Percentiles rank a stretch among this genome's conserved stretches.
These are phyloP conservation scores for Conringia planisiliqua DNA, from an alignment of 345 rosid species.

Conservation along the genomic window DNA sequence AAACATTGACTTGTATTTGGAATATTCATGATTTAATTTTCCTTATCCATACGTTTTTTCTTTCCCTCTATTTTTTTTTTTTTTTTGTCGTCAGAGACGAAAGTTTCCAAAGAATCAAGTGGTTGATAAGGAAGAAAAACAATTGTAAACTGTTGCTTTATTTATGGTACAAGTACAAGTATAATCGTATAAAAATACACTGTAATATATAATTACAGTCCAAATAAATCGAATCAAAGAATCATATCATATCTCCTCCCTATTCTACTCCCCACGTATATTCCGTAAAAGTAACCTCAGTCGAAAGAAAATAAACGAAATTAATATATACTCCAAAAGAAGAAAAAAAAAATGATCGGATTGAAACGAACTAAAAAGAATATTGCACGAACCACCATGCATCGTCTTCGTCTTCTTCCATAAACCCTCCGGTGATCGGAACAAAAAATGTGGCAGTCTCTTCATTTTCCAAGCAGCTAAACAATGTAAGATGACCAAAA, in stretches of 20 bases:
- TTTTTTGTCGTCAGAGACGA: too few species aligned
- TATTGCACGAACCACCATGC: constrained; percentile 18
- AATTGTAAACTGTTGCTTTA: neutral
- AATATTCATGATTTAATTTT: too few species aligned
- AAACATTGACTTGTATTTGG: neutral
- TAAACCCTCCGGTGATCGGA: constrained; percentile 13
- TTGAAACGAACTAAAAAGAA: constrained; percentile 20
- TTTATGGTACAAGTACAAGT: constrained; percentile 17
- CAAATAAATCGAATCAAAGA: constrained; percentile 34
- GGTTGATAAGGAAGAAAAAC: neutral
- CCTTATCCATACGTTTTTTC: too few species aligned
- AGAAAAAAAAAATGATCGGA: constrained; percentile 1
- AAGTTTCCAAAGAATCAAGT: too few species aligned
- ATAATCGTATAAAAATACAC: constrained; percentile 20
- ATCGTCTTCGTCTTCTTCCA: neutral
- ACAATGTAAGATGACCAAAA: neutral
- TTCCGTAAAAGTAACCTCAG: constrained; percentile 15
- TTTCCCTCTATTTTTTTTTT: too few species aligned
- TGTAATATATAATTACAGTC: constrained; percentile 27
- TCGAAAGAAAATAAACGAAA: neutral
- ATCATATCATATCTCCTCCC: constrained; percentile 16
- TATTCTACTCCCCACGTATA: constrained; percentile 28
- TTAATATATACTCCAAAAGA: constrained; percentile 8
- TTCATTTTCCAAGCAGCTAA: neutral
- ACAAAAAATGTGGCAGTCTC: neutral